phyloP scores from a whole-genome alignment of 2,329 filamentous ascomycete species.

The Aquanectria penicillioides region DNA sequence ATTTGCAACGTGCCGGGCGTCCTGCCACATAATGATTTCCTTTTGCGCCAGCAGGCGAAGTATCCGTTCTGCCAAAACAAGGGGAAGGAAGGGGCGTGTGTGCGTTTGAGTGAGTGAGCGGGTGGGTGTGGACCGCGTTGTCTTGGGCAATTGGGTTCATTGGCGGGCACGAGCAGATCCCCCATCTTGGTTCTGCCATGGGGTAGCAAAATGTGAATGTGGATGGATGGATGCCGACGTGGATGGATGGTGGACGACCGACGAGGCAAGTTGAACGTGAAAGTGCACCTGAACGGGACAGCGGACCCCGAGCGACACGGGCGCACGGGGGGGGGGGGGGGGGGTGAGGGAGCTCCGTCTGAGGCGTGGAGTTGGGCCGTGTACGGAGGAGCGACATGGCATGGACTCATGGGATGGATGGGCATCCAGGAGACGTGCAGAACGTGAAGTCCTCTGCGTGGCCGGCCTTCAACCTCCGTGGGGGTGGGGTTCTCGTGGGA shows the following conservation, averaged over 20 bases:
- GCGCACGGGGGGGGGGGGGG: slow-evolving; percentile 1
- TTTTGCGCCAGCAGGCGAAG: slow-evolving; percentile 27
- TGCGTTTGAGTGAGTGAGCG: neutral
- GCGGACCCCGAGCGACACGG: neutral
- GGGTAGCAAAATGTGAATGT: neutral
- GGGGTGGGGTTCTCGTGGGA: slow-evolving; percentile 37
- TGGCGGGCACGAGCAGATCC: slow-evolving; percentile 8
- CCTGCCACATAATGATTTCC: neutral
- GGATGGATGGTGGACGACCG: neutral
- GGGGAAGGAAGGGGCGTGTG: slow-evolving; percentile 23
- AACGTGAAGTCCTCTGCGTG: slow-evolving; percentile 11
- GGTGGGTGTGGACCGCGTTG: neutral
- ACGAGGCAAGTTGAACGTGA: neutral
- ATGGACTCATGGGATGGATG: too few relatives aligned
- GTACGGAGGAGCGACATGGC: neutral
- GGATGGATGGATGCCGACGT: slow-evolving; percentile 2
- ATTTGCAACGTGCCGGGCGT: slow-evolving; percentile 31
- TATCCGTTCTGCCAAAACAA: slow-evolving; percentile 7
- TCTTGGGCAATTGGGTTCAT: slow-evolving; percentile 8
- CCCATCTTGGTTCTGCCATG: neutral
- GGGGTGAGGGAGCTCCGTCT: too few relatives aligned
- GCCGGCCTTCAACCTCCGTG: slow-evolving; percentile 42
- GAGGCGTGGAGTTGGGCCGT: slow-evolving; percentile 1
- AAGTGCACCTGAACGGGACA: slow-evolving; percentile 2
- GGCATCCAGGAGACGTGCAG: neutral